Evolutionary conservation across 768 basidiomycete species (phyloP), one percentile per base, ranked within the genome.

Genomic region (Trametes sanguinea): DNA sequence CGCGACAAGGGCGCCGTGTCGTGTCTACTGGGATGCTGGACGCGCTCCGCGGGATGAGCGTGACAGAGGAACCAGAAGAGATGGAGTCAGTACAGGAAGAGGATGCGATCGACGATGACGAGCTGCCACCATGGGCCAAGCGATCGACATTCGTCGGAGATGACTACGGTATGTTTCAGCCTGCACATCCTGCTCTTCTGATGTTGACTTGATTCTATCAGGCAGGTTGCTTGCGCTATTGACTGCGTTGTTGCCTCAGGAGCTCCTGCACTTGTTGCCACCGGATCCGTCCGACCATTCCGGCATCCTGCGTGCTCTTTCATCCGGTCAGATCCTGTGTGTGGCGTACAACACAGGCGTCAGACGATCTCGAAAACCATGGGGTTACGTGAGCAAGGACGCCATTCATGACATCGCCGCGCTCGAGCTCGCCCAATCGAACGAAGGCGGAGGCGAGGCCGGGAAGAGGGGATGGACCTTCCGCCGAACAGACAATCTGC

Each of bases 321-420:
- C 89, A 1, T 92, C 88, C 3, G 94, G 94, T 0, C 89, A 93
- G 68, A 74, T 92, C 8, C 81, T 95, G 11, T 95, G 94, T 67
- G 72, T 80, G 2, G 87, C 90, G 0, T 94, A 94, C 76, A 96
- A 95, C 72, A 74, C 82, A 10, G 88, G 85, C 32, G 89, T 95
- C 0, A 84, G 94, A 29, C 83, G 85, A 61, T 94, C 92, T 7
- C 85, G 84, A 50, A 85, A 89, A 65, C 91, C 92, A 0, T 96
- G 93, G 92, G 94, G 94, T 0, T 95, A 88, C 73, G 88, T 95
- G 59, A 89, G 82, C 62, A 75, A 80, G 46, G 85, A 89, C 59
- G 83, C 85, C 2, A 85, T 96, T 16, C 94, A 95, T 68, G 91
- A 93, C 68, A 86, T 95, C 48, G 73, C 86, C 17, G 78, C 82